Base-by-base conservation (phyloP, 345 rosid genomes). In the Tarenaya hassleriana region DNA sequence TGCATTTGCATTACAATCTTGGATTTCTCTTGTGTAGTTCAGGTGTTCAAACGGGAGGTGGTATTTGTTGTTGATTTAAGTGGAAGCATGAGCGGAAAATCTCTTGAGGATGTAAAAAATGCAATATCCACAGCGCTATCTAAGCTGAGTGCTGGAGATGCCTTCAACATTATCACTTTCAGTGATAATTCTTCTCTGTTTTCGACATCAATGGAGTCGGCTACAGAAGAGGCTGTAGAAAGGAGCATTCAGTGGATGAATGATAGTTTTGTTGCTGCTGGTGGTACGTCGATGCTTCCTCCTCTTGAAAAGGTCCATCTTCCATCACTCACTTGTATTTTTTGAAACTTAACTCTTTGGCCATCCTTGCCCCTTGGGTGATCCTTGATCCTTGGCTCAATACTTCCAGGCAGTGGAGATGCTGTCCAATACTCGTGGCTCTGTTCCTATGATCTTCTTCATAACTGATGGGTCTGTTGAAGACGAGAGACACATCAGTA, bases 381-480 rank as follows among this genome's bases (percentile, higher is more conserved):
- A 56, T 5, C 46, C 50, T 37, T 62, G 48, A 38, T 43, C 15
- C 27, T 16, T 59, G n/a, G 16, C 33, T 57, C n/a, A 35, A 58
- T 68, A 60, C 47, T 79, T 70, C 50, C 78, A 92, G 98, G 98
- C 98, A 46, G 74, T 80, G 38, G 95, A 88, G 66, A 81, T 92
- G 88, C 73, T 88, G 29, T 71, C 83, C 19, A 71, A 74, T 46
- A 55, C 75, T 50, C 56, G 27, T 35, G 85, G 75, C 64, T 75
- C 94, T 34, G 42, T 83, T 57, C 98, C 98, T 55, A 58, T 78
- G 64, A 70, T 92, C 64, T 80, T 92, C 64, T 84, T 92, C 59
- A 63, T 92, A 51, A 88, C 94, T 19, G 97, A 92, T 74, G 98
- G 98, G 50, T 64, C 94, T 63, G 88, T 92, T 56, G 97, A 92